Base-by-base conservation (phyloP, 805 yeast species). In the Myxozyma melibiosi region DNA sequence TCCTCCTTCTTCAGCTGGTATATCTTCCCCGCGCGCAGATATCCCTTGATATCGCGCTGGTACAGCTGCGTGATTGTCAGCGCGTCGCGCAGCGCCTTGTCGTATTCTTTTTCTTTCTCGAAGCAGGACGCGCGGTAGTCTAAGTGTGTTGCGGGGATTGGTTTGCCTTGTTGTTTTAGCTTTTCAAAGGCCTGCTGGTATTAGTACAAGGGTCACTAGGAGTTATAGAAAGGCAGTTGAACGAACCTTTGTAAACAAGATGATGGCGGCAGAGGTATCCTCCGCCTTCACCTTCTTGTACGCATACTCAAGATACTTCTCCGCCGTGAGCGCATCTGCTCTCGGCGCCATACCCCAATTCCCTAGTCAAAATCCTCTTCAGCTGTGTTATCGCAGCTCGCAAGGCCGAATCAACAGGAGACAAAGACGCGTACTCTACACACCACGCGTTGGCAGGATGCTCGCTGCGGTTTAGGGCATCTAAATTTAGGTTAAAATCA, bases 121-220 rank as follows among this genome's bases (percentile, higher is more conserved):
- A 52, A 52, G 24, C 61, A 57, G 16, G 25, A 3, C 14, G 61
- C 61, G 6, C 56, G 57, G 13, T 47, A 44, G 27, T 57, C 61
- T 14, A 51, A 18, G 8, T 30, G 35, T 14, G 37, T 14, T 24
- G 34, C 20, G 3, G 37, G 41, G 7, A 45, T 27, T 14, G 11
- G 6, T n/a, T 48, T 31, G 3, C 20, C 22, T 11, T 28, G 42
- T 8, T 16, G 27, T 31, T 43, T 27, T 25, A 48, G n/a, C 3
- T 48, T 18, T 22, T 20, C 24, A 31, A 54, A 42, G 4, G 40
- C 58, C 58, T 53, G 24, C 14, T 22, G 14, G 18, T 7, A n/a
- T 30, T 43, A 25, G 18, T n/a, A n/a, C n/a, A n/a, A n/a, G n/a
- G n/a, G n/a, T 28, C 22, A 37, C 22, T 18, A 51, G 14, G 31